Evolutionary conservation across 1,284 basidiomycete species (phyloP).

Genomic region (Puccinia brachypodii): DNA sequence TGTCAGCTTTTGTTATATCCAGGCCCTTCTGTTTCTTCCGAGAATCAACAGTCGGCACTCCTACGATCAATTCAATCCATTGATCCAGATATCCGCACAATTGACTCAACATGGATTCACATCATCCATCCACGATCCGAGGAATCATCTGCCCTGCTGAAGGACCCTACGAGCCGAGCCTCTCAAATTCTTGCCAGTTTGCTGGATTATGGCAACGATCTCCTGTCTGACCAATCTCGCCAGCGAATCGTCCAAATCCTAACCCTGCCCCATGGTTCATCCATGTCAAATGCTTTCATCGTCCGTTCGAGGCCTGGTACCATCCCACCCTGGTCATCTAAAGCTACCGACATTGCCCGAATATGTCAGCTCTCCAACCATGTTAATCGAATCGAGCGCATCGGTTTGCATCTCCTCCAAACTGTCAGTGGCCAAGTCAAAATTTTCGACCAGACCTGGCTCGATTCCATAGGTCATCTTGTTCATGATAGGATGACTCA

Average conservation of each 20-base stretch:
- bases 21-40: constrained; percentile 35
- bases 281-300: constrained; percentile 6
- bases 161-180: neutral
- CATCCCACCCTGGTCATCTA: constrained; percentile 93
- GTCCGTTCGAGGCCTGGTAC: constrained; percentile 64
- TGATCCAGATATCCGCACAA: constrained; percentile 23
- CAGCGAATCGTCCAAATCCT: constrained; percentile 3
- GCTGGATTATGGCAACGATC: constrained; percentile 32
- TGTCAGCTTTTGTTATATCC: constrained; percentile 27
- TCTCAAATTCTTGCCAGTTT: constrained; percentile 30
- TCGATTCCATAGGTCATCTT: constrained; percentile 63
- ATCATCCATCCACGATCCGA: constrained; percentile 36
- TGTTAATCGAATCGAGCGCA: constrained; percentile 80
- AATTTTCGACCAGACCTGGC: constrained; percentile 21
- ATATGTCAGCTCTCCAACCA: constrained; percentile 75
- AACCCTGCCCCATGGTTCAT: constrained; percentile 5
- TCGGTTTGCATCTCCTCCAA: constrained; percentile 69
- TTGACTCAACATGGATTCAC: constrained; percentile 41
- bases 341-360: constrained; percentile 90
- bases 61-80: constrained; percentile 17
- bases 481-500: constrained; percentile 98
- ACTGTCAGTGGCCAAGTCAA: constrained; percentile 15
- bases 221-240: constrained; percentile 10
- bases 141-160: constrained; percentile 11
- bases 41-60: constrained; percentile 19